phyloP scores from a whole-genome alignment of 2,329 filamentous ascomycete genomes.

The Penicillium sp. region DNA sequence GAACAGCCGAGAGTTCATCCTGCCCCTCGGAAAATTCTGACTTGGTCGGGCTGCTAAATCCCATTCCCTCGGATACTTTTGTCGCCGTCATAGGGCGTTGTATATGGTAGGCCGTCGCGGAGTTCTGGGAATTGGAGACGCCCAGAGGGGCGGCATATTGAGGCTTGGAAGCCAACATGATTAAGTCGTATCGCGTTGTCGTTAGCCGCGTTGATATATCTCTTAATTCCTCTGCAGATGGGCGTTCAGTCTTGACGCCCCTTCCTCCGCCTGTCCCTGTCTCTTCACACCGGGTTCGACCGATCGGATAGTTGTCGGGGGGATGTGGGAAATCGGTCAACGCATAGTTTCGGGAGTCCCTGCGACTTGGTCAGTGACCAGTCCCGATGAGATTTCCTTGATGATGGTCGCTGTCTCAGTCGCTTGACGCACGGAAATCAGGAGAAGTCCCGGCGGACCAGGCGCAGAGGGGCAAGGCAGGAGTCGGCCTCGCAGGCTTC shows the following conservation, averaged over 20 bases:
- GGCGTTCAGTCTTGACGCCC: constrained; percentile 8
- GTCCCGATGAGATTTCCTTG: neutral
- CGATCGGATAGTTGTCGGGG: constrained; percentile 11
- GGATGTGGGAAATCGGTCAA: constrained; percentile 15
- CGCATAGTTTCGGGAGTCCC: constrained; percentile 23
- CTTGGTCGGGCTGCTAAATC: constrained; percentile 81
- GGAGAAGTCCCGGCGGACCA: neutral
- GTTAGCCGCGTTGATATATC: constrained; percentile 1
- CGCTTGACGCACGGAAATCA: neutral
- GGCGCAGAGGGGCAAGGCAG: constrained; percentile 14
- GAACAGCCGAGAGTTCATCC: constrained; percentile 74
- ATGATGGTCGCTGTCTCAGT: neutral
- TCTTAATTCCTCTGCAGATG: neutral
- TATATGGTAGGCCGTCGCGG: constrained; percentile 39
- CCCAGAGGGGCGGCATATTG: constrained; percentile 42
- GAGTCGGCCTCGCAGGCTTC: neutral
- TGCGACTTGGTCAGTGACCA: constrained; percentile 12
- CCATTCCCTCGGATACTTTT: constrained; percentile 39
- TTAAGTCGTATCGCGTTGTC: constrained; percentile 9
- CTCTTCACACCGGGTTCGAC: constrained; percentile 3
- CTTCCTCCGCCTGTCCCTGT: constrained; percentile 17
- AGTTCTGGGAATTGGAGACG: constrained; percentile 39
- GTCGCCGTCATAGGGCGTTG: constrained; percentile 36
- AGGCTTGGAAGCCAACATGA: constrained; percentile 50
- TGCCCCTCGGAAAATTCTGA: constrained; percentile 84